Percentiles rank a stretch among this genome's conserved stretches.
Evolutionary conservation across 106 monocot species (phyloP).

Genomic region (Dendrobium catenatum): DNA sequence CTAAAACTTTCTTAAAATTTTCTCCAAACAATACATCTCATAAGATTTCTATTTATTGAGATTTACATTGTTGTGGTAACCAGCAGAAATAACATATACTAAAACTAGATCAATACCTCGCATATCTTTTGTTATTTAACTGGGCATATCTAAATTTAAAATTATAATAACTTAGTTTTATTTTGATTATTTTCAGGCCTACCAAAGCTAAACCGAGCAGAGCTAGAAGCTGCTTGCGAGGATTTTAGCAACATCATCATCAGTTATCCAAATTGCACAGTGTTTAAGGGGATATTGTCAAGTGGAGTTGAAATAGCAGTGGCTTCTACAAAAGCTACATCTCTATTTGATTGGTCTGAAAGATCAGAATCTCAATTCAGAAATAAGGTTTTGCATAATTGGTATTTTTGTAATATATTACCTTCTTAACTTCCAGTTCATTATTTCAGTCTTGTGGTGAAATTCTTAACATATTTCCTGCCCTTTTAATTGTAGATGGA

Average conservation of each 20-base stretch:
- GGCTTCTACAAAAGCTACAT: constrained; percentile 48
- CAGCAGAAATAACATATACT: no score
- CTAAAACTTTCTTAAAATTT: no score
- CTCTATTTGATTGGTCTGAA: constrained; percentile 65
- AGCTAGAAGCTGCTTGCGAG: constrained; percentile 87
- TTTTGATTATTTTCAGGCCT: constrained; percentile 45
- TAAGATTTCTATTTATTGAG: no score
- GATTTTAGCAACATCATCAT: constrained; percentile 90
- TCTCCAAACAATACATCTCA: no score
- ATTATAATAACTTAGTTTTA: no score
- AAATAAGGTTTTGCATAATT: constrained; percentile 58
- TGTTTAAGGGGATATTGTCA: constrained; percentile 92
- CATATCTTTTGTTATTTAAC: no score
- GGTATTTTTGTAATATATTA: constrained; percentile 13
- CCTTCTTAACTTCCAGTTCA: not conserved
- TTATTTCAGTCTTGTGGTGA: constrained; percentile 3
- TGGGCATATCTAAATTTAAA: no score
- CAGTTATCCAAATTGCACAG: constrained; percentile 42
- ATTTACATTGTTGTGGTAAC: no score
- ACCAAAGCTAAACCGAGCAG: constrained; percentile 76
- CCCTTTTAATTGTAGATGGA: constrained; percentile 52
- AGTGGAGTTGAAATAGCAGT: constrained; percentile 93
- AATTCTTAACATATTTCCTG: constrained; percentile 2
- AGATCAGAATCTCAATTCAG: constrained; percentile 59
- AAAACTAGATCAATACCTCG: no score